Evolutionary conservation across 441 rosid species (phyloP).

Genomic region (Adansonia gregorii): DNA sequence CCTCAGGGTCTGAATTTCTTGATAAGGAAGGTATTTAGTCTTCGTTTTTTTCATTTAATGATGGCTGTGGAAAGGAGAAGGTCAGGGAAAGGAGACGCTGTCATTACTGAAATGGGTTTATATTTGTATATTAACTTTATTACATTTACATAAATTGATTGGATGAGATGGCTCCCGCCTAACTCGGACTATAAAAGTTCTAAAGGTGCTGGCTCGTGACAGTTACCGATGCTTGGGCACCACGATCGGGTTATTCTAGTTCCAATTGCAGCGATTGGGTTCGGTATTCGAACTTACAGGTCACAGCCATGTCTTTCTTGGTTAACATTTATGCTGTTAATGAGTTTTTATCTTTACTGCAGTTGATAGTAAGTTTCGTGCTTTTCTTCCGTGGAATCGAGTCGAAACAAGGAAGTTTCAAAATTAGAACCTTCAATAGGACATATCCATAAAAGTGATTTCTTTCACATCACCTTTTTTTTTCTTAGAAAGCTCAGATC

Average conservation of each 20-base stretch:
- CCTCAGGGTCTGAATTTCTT: constrained; percentile 14
- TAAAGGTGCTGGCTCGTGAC: not conserved
- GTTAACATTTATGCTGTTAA: not conserved
- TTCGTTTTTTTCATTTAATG: not conserved
- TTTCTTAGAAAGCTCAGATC: no score
- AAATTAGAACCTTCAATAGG: no score
- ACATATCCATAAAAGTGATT: no score
- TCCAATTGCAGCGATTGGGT: not conserved
- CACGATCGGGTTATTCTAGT: not conserved
- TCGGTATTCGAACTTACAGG: not conserved
- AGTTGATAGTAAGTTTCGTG: not conserved
- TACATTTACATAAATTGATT: not conserved
- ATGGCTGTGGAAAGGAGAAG: not conserved
- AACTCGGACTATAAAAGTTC: not conserved
- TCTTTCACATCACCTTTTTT: no score
- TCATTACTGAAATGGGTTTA: not conserved
- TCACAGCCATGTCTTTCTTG: not conserved
- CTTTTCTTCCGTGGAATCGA: not conserved
- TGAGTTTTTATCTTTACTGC: no score
- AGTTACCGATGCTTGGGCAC: not conserved
- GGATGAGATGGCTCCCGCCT: not conserved
- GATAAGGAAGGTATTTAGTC: constrained; percentile 19
- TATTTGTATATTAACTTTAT: not conserved
- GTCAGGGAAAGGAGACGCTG: constrained; percentile 17
- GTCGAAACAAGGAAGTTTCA: not conserved